A percentile compares a stretch with the other conserved stretches of the same genome.
Conservation (phyloP, 768 basidiomycete genomes). For the Boletus rubropictus region DNA sequence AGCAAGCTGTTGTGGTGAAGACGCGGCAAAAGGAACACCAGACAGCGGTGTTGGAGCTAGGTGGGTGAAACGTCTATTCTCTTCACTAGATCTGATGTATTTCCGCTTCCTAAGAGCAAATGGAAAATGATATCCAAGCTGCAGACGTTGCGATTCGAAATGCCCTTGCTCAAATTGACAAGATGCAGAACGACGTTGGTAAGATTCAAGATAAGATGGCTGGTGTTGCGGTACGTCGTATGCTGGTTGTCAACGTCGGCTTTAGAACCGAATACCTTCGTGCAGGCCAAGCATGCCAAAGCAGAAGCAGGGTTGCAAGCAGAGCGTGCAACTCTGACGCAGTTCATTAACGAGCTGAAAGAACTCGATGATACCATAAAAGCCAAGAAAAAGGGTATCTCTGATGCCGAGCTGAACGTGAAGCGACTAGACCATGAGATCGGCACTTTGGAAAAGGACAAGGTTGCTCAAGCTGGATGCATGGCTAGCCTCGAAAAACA, state of each 20-base stretch:
- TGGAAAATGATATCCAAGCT: constrained; percentile 28
- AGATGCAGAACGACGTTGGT: constrained; percentile 57
- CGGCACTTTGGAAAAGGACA: constrained; percentile 58
- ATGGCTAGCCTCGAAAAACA: constrained; percentile 71
- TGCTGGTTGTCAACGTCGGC: neutral
- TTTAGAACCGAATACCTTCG: neutral
- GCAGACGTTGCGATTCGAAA: constrained; percentile 17
- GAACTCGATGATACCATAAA: constrained; percentile 79
- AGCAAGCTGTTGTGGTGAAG: constrained; percentile 78
- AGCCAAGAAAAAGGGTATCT: constrained; percentile 65
- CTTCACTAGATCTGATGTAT: neutral
- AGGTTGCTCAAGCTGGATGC: constrained; percentile 42
- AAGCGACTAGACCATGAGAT: constrained; percentile 70
- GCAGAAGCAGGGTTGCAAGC: constrained; percentile 71
- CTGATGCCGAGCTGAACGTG: constrained; percentile 59
- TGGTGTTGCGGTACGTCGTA: constrained; percentile 19
- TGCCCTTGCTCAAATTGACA: constrained; percentile 43
- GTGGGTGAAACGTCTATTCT: constrained; percentile 38
- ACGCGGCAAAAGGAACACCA: constrained; percentile 86
- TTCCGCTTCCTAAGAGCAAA: constrained; percentile 18
- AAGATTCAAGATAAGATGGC: constrained; percentile 47
- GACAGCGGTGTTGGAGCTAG: constrained; percentile 80
- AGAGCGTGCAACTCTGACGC: constrained; percentile 80
- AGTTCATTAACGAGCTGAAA: constrained; percentile 85
- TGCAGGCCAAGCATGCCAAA: constrained; percentile 50